Percentiles rank a stretch among this genome's conserved stretches.
Conservation (phyloP, 2,329 filamentous ascomycete species). For the Colletotrichum sp. region DNA sequence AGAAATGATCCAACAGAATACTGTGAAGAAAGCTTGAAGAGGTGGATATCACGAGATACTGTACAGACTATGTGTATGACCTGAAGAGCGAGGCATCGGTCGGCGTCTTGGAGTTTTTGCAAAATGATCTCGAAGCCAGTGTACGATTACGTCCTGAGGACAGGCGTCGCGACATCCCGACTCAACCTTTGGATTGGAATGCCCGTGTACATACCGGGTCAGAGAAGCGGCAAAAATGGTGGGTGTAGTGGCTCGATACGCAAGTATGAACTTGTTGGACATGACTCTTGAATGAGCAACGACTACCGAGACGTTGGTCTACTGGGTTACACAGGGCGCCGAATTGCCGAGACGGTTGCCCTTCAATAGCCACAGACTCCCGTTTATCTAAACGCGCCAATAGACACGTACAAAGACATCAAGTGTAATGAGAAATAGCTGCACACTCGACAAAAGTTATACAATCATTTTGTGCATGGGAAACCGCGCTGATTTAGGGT, state of each 20-base stretch:
- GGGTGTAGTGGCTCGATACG: not conserved
- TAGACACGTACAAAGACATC: not conserved
- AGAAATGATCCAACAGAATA: constrained; percentile 17
- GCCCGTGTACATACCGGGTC: not conserved
- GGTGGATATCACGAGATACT: not conserved
- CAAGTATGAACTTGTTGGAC: not conserved
- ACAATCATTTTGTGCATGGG: not conserved
- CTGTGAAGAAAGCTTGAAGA: no score
- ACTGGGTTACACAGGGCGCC: not conserved
- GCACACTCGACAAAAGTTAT: no score
- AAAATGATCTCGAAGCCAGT: not conserved
- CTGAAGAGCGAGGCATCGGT: constrained; percentile 16
- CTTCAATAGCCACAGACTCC: not conserved
- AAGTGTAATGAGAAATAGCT: not conserved
- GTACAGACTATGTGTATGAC: constrained; percentile 19
- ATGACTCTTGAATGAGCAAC: not conserved
- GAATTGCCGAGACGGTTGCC: not conserved
- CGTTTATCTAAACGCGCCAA: not conserved
- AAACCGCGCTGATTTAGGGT: not conserved
- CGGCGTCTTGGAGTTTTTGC: constrained; percentile 17
- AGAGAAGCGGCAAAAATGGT: not conserved
- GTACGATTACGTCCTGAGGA: not conserved
- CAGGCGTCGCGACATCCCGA: not conserved
- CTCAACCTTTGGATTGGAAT: not conserved
- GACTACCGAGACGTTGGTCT: not conserved